These are phyloP conservation scores for Candida dubliniensis DNA, from an alignment of 1,139 yeast species.

Conservation along the genomic window DNA sequence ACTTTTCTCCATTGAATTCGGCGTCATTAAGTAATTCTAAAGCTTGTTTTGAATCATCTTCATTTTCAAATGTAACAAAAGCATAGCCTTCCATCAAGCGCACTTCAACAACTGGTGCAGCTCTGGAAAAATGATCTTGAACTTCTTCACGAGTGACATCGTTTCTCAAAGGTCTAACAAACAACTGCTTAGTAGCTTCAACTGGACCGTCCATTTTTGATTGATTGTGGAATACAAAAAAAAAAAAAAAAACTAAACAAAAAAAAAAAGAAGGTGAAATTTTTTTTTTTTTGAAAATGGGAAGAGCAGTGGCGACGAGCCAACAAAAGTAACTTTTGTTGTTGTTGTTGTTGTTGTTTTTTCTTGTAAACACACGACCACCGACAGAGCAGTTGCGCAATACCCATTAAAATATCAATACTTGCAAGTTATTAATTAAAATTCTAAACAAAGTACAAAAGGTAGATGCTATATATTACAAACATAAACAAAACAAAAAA, in stretches of 20 bases:
- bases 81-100: slow-evolving; percentile 77
- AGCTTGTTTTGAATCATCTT: slow-evolving; percentile 67
- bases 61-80: slow-evolving; percentile 65
- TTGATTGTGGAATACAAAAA: slow-evolving; percentile 3
- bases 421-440: background rate
- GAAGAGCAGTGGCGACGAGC: background rate
- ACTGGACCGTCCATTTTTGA: slow-evolving; percentile 10
- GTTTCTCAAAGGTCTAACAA: slow-evolving; percentile 41
- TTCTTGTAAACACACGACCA: no score
- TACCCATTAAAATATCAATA: no score
- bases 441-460: background rate
- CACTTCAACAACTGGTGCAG: slow-evolving; percentile 66
- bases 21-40: slow-evolving; percentile 59
- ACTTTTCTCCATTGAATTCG: slow-evolving; percentile 60
- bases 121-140: slow-evolving; percentile 63
- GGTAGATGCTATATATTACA: background rate
- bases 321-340: no score
- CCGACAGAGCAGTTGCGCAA: no score
- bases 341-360: no score
- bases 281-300: no score
- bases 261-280: background rate
- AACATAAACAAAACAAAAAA: background rate
- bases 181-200: slow-evolving; percentile 26
- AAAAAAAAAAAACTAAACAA: background rate
- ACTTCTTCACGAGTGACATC: slow-evolving; percentile 56